Base-by-base conservation (phyloP, 2,329 filamentous ascomycete genomes). In the Aspergillus proliferans region DNA sequence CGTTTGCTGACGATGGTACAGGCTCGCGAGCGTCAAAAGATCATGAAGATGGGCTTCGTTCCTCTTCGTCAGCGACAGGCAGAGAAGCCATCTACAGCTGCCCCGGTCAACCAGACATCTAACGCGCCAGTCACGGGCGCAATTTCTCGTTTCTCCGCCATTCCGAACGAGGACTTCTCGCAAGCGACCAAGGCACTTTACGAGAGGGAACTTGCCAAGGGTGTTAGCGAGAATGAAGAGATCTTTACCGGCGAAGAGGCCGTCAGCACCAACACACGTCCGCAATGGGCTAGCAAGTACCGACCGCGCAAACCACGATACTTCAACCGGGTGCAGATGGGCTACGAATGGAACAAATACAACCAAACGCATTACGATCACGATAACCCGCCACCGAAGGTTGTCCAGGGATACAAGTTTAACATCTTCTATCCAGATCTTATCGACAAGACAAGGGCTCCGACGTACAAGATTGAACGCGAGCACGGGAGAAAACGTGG, bases 321-420 rank as follows among this genome's bases (percentile, higher is more conserved):
- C 72, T 98, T 98, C 79, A 97, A 97, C 66, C 86, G 93, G 38
- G 91, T 97, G 43, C 91, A 95, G 70, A 96, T 96, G 88, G 93
- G 93, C 47, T 98, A 97, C 69, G 93, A 98, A 70, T 98, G 93
- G 93, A 98, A 98, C 77, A 98, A 98, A 71, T 98, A 98, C 79
- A 98, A 98, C 65, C 93, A 98, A 72, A 98, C 93, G 10, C 93
- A 98, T 71, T 98, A 98, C 73, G 93, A 97, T 68, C 89, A 96
- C 68, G 92, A 97, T 66, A 96, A 97, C 63, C 93, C 93, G 2
- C 93, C 93, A 1, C 93, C 93, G 22, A 96, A 95, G 72, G 92
- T 98, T 6, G 93, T 98, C 9, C 93, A 98, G 68, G 93, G 93
- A 49, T 98, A 98, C 78, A 96, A 95, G 69, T 98, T 98, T 79